Base-by-base conservation (phyloP, 2,329 filamentous ascomycete genomes). In the Paraphoma chrysanthemicola region DNA sequence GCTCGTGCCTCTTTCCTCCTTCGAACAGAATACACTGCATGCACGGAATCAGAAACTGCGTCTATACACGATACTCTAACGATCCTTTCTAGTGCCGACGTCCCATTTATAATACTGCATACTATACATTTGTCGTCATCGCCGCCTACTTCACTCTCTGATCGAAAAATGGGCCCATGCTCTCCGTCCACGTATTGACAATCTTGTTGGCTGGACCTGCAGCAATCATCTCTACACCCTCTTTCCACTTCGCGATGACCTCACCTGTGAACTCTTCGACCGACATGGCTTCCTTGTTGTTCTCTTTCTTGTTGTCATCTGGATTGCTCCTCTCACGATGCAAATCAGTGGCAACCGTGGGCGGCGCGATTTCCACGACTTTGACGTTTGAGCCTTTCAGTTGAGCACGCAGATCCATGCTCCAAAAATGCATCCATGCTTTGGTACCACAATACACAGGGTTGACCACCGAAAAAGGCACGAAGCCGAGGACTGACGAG, bases 391-490 rank as follows among this genome's bases (percentile, higher is more conserved):
- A 78, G 11, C 73, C 68, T 44, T 72, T 65, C 0, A 87, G 70
- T 65, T 87, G 84, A 1, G 80, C 79, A 5, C 84, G 76, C 23
- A 88, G 63, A 44, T 83, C 84, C 79, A 86, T 81, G 28, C 74
- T 81, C 79, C 81, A 86, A 68, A 82, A 86, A 63, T 86, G 84
- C 39, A 85, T 38, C 81, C 80, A 87, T 0, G 84, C 82, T 63
- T 88, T 88, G 2, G 83, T 86, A 2, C 81, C 85, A 64, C 85
- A 85, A 70, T 87, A 88, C 1, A 86, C 81, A 0, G 83, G 85
- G 62, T 85, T 87, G 59, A 86, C 79, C 54, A 86, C 73, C 2
- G 75, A 79, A 54, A 81, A 80, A 0, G 85, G 85, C 0, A 83
- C 71, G 57, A 80, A 86, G 3, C 81, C 85, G 0, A 87, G 76